Evolutionary conservation across 345 rosid species (phyloP), one percentile per base, ranked within the genome.

Genomic region (Lepidium didymum): DNA sequence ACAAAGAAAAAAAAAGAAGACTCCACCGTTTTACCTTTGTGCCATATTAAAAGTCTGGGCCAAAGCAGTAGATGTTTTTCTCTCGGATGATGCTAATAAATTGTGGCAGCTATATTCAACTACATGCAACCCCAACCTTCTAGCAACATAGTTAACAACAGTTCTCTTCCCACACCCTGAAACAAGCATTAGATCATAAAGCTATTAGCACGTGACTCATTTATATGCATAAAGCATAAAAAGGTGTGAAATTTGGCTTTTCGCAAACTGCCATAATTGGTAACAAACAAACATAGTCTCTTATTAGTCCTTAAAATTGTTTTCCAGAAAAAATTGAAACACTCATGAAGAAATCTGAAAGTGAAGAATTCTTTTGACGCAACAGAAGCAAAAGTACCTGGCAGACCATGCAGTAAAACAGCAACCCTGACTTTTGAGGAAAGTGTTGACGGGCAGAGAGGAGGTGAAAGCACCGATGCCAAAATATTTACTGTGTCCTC

Each of bases 91-190:
- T 19, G 92, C 78, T 78, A 76, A 76, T 56, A 93, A 78, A 77
- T 61, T 83, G 73, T 91, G 94, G 73, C 99, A 94, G 79, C 95
- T 94, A 78, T 82, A 81, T 77, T 94, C 99, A 70, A 94, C 92
- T 19, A 91, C 90, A 84, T 91, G 97, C 69, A 91, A 70, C 47
- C 97, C 97, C 81, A 91, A 63, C 40, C 87, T 79, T 55, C 75
- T 77, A 66, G 96, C 88, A 72, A 94, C 81, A 74, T 87, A 79
- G 77, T 82, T 86, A 77, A 94, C 81, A 75, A 87, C 88, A 23
- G 96, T 89, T 81, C 83, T 87, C 88, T 91, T 94, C 67, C 99
- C 96, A 62, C 90, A 87, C 43, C 99, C 99, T 94, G 79, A 65
- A 42, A 49, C 54, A 65, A 57, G 64, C 9, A 67, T 42, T 27